Base-by-base conservation (phyloP, 2,329 filamentous ascomycete genomes). In the Phialophora verrucosa region DNA sequence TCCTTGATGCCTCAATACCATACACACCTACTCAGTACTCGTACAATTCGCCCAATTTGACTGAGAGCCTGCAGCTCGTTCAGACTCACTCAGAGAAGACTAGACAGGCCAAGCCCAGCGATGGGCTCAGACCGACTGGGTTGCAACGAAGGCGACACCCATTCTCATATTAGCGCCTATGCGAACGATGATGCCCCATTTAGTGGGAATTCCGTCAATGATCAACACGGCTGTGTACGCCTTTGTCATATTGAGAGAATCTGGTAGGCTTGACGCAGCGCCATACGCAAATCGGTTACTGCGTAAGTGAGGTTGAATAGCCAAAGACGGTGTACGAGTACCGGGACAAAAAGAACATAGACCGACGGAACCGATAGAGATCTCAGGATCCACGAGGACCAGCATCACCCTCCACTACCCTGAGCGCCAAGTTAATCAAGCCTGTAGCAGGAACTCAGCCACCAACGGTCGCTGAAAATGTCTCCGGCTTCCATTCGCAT, bases 21-120 rank as follows among this genome's bases (percentile, higher is more conserved):
- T 35, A 35, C 32, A 8, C 38, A n/a, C 38, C 14, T 44, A n/a
- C 7, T 44, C 17, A n/a, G 38, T 44, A n/a, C 38, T 44, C 14
- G 14, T 44, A 44, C 38, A 44, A 8, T 12, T 27, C 12, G 49
- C 20, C 49, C 29, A 50, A 27, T 47, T 11, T 59, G 20, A 7
- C 35, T 42, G 35, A 42, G 17, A 42, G 38, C 38, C 38, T 44
- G 49, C 59, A 62, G 51, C 59, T 62, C 59, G 59, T 62, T 62
- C 59, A 62, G 51, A 56, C 59, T 62, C 32, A 56, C 59, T 44
- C 31, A 44, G 12, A 42, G 44, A 32, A 29, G 55, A 20, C 53
- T 55, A 55, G 29, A 29, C 25, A 4, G 53, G n/a, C 53, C 53
- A 55, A 51, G 49, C 20, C 44, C 25, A 27, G 25, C 49, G 23